phyloP scores from a whole-genome alignment of 495 filamentous ascomycete genomes.

The Articulospora tetracladia region DNA sequence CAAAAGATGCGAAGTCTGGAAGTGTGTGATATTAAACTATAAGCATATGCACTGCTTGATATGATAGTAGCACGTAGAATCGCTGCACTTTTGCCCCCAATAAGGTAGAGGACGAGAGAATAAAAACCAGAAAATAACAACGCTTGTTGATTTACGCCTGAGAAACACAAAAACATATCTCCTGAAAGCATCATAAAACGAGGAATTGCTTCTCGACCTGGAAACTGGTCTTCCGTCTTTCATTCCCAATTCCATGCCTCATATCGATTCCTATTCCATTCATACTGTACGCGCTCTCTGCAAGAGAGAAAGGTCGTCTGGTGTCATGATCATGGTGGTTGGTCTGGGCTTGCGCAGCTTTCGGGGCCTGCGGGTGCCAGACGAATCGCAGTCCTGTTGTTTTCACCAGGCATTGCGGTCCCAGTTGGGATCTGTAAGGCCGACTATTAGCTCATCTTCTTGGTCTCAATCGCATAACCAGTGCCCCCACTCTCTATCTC shows the following conservation, averaged over 20 bases:
- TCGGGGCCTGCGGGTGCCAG: conserved; percentile 33
- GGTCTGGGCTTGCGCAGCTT: conserved; percentile 46
- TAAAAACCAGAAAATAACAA: conserved; percentile 4
- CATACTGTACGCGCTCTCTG: conserved; percentile 21
- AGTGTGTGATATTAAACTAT: not conserved
- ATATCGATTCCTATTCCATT: not conserved
- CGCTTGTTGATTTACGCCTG: conserved; percentile 9
- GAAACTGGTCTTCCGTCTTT: not conserved
- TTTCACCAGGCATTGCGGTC: conserved; percentile 71
- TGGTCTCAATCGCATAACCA: not conserved
- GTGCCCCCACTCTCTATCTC: not conserved
- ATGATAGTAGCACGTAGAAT: conserved; percentile 10
- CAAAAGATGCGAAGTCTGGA: not conserved
- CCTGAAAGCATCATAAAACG: not conserved
- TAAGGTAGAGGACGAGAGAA: not conserved
- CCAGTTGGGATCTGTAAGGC: conserved; percentile 64
- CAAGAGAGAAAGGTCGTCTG: conserved; percentile 20
- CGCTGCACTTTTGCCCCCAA: conserved; percentile 17
- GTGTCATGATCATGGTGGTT: conserved; percentile 19
- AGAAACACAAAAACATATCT: not conserved
- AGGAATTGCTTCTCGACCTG: not conserved
- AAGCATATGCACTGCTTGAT: not conserved
- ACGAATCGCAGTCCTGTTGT: conserved; percentile 11
- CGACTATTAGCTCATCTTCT: conserved; percentile 19
- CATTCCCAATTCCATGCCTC: not conserved